Evolutionary conservation across 2,329 filamentous ascomycete species (phyloP), one percentile per base, ranked within the genome.

Genomic region (Aurifilum marmelostoma): DNA sequence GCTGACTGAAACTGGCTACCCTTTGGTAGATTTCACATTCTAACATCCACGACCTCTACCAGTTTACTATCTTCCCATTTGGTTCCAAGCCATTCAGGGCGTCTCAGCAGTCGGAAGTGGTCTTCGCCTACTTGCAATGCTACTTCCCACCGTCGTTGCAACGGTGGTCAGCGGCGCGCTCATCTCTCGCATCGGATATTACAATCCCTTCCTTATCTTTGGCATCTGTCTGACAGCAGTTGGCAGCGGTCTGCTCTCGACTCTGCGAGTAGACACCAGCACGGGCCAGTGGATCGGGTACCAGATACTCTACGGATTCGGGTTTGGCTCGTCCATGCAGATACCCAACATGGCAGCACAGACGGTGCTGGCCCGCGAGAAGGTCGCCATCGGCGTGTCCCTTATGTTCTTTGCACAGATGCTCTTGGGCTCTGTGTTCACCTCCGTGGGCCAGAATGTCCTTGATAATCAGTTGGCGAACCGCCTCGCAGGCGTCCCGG

Each of bases 341-440:
- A 75, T 78, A 34, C 75, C 79, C 3, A 72, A 77, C 39, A 76
- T 81, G 27, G 79, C 79, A 0, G 81, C 81, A 0, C 82, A 84
- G 70, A 79, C 83, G 3, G 80, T 83, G 0, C 75, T 84, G 29
- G 75, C 75, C 16, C 71, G 76, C 39, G 77, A 79, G n/a, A 82
- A 85, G 71, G 80, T 84, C 68, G 80, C 83, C 14, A 80, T 79
- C 18, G 83, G 82, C 12, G 80, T 81, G 37, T 77, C 83, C 1
- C 77, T 82, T 58, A 80, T 83, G 63, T 80, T 84, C 62, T 84
- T 85, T 72, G 77, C 78, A 58, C 82, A 84, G 72, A 83, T 82
- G 60, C 74, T 84, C 14, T 82, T 82, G 7, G 83, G 82, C 24
- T 81, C 81, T 7, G 75, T 84, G 14, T 82, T 83, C 67, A 81